Base-by-base conservation (phyloP, 305 asterid species). In the Ruellia speciosa region DNA sequence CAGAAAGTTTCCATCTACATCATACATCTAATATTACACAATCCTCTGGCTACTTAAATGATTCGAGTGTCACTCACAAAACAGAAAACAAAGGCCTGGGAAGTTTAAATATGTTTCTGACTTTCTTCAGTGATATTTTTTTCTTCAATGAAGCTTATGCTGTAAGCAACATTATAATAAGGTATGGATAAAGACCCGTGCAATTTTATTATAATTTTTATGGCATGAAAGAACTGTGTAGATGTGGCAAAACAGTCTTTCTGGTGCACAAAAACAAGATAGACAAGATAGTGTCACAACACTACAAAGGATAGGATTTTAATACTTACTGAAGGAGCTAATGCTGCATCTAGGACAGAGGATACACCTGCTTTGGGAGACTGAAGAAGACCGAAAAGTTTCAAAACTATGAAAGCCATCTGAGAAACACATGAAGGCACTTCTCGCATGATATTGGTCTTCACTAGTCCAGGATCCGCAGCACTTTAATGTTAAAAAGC, bases 361-460 rank as follows among this genome's bases (percentile, higher is more conserved):
- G 62, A 35, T 34, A 71, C 81, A 20, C 90, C 96, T 31, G 54
- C 73, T 68, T 79, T 86, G 18, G 96, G 69, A 28, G 87, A 66
- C 68, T 82, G 90, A 57, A 90, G 86, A 64, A 84, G 68, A 41
- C 97, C 90, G 65, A 87, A 74, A 53, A 79, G 54, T 66, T 75
- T 78, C 79, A 84, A 54, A 16, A 10, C 60, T 7, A 54, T 0
- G 66, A 49, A 75, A 55, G 97, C 85, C 62, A 74, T 56, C 48
- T 49, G 52, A 18, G 86, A 68, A 56, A 90, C 24, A 28, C 66
- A 49, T 9, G 77, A 59, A 46, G 97, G 97, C 55, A 87, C 43
- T 79, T 87, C 96, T 47, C 94, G 85, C 94, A 90, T 81, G 60
- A 90, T 82, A 54, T 82, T 82, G 55, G 94, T 90, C 73, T 82